Evolutionary conservation across 2,329 filamentous ascomycete genomes (phyloP).

Genomic region (Triangularia setosa): DNA sequence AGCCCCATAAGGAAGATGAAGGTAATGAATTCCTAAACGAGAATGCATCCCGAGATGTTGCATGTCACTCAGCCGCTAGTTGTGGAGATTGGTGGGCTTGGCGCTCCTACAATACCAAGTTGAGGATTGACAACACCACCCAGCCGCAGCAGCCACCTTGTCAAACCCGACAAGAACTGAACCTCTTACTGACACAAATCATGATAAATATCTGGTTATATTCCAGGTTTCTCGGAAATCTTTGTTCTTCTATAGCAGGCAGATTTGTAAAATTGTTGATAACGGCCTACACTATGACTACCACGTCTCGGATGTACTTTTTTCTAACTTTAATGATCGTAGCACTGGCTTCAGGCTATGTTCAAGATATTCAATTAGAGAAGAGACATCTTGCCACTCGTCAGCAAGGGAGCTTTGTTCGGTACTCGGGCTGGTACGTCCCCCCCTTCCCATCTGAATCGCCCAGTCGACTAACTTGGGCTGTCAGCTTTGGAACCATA

Average conservation of each 20-base stretch:
- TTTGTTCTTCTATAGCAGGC: too few relatives aligned
- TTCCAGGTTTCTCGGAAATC: too few relatives aligned
- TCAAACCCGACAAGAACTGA: background rate
- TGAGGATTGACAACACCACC: background rate
- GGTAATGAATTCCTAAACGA: background rate
- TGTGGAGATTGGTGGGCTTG: background rate
- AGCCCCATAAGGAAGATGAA: background rate
- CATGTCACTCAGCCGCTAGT: background rate
- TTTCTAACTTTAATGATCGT: background rate
- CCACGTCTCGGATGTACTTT: background rate
- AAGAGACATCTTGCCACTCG: background rate
- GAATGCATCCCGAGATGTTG: background rate
- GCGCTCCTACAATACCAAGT: background rate
- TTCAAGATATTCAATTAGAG: background rate
- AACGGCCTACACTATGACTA: too few relatives aligned
- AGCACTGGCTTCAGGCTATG: background rate
- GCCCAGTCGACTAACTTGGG: background rate
- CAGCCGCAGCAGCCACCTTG: background rate
- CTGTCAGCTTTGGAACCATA: background rate
- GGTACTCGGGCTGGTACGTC: background rate
- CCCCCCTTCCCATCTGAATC: background rate
- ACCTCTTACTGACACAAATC: background rate
- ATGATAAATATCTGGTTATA: background rate
- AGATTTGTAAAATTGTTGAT: too few relatives aligned
- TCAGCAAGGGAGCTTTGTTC: background rate